Percentiles rank a stretch among this genome's conserved stretches.
Evolutionary conservation across 768 basidiomycete species (phyloP).

Genomic region (Gymnopilus dilepis): DNA sequence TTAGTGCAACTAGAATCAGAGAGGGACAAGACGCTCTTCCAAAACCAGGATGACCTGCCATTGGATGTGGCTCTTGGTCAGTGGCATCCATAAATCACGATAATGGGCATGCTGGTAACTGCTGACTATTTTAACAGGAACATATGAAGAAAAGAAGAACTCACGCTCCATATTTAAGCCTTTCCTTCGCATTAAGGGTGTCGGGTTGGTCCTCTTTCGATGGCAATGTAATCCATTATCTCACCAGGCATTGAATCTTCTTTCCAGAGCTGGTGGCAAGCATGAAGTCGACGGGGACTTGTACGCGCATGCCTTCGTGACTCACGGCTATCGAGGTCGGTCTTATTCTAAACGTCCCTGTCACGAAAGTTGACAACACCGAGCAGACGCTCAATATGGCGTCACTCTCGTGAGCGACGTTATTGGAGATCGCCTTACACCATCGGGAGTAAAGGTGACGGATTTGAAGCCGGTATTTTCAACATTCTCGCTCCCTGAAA

Average conservation of each 20-base stretch:
- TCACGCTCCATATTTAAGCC: neutral
- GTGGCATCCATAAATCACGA: too few species aligned
- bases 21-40: neutral
- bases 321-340: neutral
- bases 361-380: too few species aligned
- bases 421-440: neutral
- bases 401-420: neutral
- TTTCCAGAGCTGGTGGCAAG: neutral
- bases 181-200: neutral
- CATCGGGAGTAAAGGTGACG: neutral
- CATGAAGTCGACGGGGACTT: neutral
- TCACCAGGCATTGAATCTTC: neutral
- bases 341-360: neutral
- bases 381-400: neutral
- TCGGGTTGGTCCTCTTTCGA: neutral
- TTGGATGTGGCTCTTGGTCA: neutral
- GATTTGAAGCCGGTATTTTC: neutral
- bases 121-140: neutral
- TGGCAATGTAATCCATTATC: neutral
- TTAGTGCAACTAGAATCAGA: neutral
- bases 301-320: neutral
- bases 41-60: neutral
- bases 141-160: neutral
- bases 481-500: neutral
- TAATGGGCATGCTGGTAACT: neutral